phyloP scores from a whole-genome alignment of 306 rosid species.

The Quercus berberidifolia region DNA sequence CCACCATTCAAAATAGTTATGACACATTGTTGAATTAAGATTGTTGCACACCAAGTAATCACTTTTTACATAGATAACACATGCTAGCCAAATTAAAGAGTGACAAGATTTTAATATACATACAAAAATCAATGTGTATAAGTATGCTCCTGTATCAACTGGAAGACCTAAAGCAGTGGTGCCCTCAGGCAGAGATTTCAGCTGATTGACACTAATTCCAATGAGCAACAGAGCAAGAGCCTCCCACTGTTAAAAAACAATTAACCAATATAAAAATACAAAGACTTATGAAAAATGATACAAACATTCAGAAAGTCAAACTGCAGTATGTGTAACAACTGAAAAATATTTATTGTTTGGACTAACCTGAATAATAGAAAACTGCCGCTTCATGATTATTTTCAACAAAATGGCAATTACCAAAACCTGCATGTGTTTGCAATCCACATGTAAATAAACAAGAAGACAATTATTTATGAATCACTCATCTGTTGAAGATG shows the following conservation, averaged over 20 bases:
- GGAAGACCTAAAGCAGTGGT: slow-evolving; percentile 65
- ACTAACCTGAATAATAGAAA: slow-evolving; percentile 92
- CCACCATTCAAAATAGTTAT: background rate
- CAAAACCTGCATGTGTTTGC: slow-evolving; percentile 67
- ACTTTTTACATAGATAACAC: background rate
- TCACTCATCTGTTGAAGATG: background rate
- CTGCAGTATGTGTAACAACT: background rate
- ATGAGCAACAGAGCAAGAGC: slow-evolving; percentile 97
- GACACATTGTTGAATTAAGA: background rate
- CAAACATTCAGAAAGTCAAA: background rate
- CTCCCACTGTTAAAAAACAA: slow-evolving; percentile 76
- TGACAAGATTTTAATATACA: slow-evolving; percentile 14
- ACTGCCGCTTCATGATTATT: slow-evolving; percentile 85
- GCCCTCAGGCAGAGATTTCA: slow-evolving; percentile 79
- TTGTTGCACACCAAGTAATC: background rate
- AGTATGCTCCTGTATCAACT: slow-evolving; percentile 72
- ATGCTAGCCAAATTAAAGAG: background rate
- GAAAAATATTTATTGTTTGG: background rate
- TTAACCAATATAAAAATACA: background rate
- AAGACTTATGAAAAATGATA: background rate
- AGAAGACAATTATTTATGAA: background rate
- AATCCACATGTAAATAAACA: slow-evolving; percentile 12
- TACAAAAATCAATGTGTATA: slow-evolving; percentile 80
- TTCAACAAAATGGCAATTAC: slow-evolving; percentile 91
- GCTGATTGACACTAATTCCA: slow-evolving; percentile 93